These are phyloP conservation scores for Gossypium lobatum DNA, from an alignment of 441 rosid genomes.

Conservation along the genomic window DNA sequence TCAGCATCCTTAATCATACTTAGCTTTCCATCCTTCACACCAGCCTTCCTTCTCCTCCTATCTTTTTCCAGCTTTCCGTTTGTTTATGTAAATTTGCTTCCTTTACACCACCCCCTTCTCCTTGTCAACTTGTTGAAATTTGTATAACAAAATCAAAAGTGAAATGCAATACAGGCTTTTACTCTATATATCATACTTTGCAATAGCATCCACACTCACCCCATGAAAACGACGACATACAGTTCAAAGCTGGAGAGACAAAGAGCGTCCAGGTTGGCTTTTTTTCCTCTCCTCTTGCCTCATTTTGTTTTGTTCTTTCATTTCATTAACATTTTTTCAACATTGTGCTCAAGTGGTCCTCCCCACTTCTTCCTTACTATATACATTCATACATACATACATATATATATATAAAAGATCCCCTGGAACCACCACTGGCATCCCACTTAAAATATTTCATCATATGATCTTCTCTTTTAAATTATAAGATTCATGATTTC, in stretches of 20 bases:
- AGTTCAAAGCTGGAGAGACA: background rate
- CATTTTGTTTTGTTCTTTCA: constrained; percentile 7
- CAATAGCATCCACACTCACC: background rate
- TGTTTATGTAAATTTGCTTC: too few species aligned
- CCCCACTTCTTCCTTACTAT: background rate
- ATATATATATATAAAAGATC: background rate
- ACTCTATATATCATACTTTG: background rate
- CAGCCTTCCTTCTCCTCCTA: too few species aligned
- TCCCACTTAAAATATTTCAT: constrained; percentile 6
- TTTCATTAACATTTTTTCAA: background rate
- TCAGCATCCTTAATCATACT: too few species aligned
- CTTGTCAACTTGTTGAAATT: too few species aligned
- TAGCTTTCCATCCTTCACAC: too few species aligned
- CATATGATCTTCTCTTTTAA: background rate
- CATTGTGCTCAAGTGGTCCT: constrained; percentile 20
- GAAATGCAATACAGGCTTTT: background rate
- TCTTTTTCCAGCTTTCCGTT: too few species aligned
- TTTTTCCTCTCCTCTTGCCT: background rate
- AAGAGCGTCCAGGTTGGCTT: constrained; percentile 2
- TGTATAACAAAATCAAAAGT: too few species aligned
- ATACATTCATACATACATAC: background rate
- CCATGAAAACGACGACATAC: background rate
- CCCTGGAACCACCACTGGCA: constrained; percentile 6
- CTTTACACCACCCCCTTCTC: too few species aligned
- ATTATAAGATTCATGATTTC: background rate